Base-by-base conservation (phyloP, 2,329 filamentous ascomycete species). In the Aspergillus sp. region DNA sequence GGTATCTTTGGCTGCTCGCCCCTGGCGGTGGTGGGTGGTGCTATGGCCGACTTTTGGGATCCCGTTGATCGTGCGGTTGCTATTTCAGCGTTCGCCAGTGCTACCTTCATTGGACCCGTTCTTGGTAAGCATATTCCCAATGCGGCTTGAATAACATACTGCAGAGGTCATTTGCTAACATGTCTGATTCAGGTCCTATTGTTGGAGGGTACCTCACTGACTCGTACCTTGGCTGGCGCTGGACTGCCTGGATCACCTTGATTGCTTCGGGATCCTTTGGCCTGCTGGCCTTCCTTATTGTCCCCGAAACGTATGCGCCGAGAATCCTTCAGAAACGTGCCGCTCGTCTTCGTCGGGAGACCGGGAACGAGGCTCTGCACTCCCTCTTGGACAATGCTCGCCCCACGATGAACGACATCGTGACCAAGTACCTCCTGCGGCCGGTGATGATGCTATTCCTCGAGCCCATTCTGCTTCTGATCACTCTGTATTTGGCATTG, bases 221-320 rank as follows among this genome's bases (percentile, higher is more conserved):
- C 43, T 80, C 75, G 6, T 65, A 79, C 63, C 78, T 85, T 1
- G 82, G 82, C 15, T 86, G 84, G 84, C 75, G 84, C 17, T 86
- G 84, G 83, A 86, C 82, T 0, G 79, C 79, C 9, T 87, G 84
- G 76, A 77, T 86, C 23, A 85, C 82, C 0, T 67, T 82, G 49
- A 85, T 87, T 53, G 77, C 82, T 66, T 74, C 74, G 1, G 71
- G 70, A 8, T 66, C 78, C 4, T 78, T 84, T 61, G 76, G 77
- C 9, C 56, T 74, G 3, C 59, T 83, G n/a, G 79, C 76, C 0
- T 61, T 81, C 13, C 60, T 83, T 28, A 67, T 81, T n/a, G 72
- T 85, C 2, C 81, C 79, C 0, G 84, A 87, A 69, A 81, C 83
- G 0, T 84, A 79, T 38, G 77, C 73, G 0, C 78, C 80, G 0